Percentiles rank a stretch among this genome's conserved stretches.
Conservation (phyloP, 192 early-diverging fungal species). For the Coemansia sp. region DNA sequence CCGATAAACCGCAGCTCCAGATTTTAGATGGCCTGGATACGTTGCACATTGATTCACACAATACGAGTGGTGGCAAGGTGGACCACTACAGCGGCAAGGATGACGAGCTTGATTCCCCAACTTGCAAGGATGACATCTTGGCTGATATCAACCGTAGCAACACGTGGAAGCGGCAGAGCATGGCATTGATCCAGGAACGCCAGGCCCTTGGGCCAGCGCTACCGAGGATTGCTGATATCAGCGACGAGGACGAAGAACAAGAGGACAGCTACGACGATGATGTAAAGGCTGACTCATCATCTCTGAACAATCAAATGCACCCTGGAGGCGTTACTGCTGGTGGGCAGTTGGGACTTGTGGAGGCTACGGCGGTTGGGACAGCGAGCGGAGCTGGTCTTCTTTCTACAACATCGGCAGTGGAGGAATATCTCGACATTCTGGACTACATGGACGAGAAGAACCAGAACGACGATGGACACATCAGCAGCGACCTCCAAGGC, state of each 20-base stretch:
- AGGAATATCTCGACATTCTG: slow-evolving; percentile 48
- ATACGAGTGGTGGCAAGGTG: slow-evolving; percentile 4
- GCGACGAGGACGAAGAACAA: slow-evolving; percentile 16
- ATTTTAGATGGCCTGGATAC: not conserved
- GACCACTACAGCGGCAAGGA: not conserved
- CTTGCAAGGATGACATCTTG: slow-evolving; percentile 23
- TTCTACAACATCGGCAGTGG: slow-evolving; percentile 14
- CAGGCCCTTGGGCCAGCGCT: slow-evolving; percentile 31
- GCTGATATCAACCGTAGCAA: slow-evolving; percentile 33
- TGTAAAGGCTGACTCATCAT: too few relatives aligned
- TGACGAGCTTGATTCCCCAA: slow-evolving; percentile 8
- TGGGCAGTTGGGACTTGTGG: not conserved
- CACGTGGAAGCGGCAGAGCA: slow-evolving; percentile 46
- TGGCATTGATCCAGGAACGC: slow-evolving; percentile 42
- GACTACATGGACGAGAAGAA: slow-evolving; percentile 37
- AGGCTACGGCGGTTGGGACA: not conserved
- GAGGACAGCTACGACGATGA: not conserved
- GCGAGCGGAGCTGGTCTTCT: not conserved
- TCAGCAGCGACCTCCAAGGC: slow-evolving; percentile 48
- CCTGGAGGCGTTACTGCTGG: not conserved
- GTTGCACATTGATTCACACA: not conserved
- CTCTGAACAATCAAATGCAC: not conserved
- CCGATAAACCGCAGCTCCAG: not conserved
- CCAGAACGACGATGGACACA: slow-evolving; percentile 36
- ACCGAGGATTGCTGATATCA: slow-evolving; percentile 28